These are phyloP conservation scores for Pleurotus citrinopileatus DNA, from an alignment of 768 basidiomycete genomes.

Conservation along the genomic window DNA sequence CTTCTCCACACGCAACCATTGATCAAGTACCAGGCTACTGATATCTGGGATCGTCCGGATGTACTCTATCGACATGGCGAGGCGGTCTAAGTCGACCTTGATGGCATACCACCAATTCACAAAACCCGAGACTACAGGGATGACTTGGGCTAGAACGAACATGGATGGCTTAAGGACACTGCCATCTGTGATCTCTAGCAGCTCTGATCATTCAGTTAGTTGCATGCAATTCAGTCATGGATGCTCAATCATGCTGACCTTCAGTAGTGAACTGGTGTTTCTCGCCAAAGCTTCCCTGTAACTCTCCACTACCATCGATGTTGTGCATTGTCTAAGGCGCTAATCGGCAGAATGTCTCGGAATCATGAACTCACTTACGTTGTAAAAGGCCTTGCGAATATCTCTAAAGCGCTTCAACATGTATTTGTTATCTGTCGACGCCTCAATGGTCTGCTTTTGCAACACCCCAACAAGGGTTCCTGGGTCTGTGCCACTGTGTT, in stretches of 20 bases:
- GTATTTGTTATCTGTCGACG: not conserved
- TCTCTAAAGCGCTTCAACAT: not conserved
- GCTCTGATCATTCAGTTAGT: too few species aligned
- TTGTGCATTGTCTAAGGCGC: not conserved
- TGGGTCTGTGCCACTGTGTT: not conserved
- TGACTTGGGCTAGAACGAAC: not conserved
- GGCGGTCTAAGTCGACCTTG: constrained; percentile 1
- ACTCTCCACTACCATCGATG: too few species aligned
- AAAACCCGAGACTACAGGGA: not conserved
- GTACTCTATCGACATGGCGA: not conserved
- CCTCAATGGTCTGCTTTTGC: not conserved
- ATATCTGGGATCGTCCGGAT: not conserved
- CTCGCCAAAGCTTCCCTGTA: too few species aligned
- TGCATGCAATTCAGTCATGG: not conserved
- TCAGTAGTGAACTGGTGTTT: too few species aligned
- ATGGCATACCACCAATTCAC: constrained; percentile 1
- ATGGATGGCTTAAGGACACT: not conserved
- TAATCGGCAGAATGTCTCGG: not conserved
- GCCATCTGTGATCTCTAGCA: not conserved
- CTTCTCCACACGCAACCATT: constrained; percentile 1
- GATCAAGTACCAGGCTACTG: not conserved
- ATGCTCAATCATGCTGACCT: not conserved
- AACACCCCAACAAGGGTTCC: not conserved
- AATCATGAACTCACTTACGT: not conserved
- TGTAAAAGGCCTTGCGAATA: not conserved